Evolutionary conservation across 1,139 yeast species (phyloP), one percentile per base, ranked within the genome.

Genomic region (Ashbya aceris): DNA sequence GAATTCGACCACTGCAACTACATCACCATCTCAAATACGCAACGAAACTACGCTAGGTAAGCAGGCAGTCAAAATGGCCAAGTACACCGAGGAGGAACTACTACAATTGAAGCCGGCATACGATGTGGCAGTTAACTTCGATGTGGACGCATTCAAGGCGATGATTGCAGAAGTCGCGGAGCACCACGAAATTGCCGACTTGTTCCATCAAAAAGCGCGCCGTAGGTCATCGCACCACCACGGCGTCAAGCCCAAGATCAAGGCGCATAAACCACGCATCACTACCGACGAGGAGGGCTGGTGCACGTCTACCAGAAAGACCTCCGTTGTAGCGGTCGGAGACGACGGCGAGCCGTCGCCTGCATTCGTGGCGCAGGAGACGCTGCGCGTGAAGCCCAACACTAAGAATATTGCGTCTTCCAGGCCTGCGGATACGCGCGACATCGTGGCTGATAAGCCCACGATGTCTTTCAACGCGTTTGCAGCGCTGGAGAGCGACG

Each of bases 231-330:
- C 82, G 8, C 74, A 75, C 51, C 70, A 74, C 35, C 70, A 66
- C 33, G 67, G 66, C 47, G 68, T 52, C 11, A 74, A 68, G 56
- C 79, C 79, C 42, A 67, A 70, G 55, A 70, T 77, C 56, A 71
- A 77, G 57, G 79, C 76, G 61, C 75, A 76, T 67, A 71, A 73
- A 54, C 76, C 73, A 43, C 79, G 74, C 50, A 62, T 60, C 27
- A 54, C 58, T 27, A 61, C 72, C 23, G 93, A 82, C 58, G 83
- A 79, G 46, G 89, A 83, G 49, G 93, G 93, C 34, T 83, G 91
- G 91, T 83, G 83, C 44, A 79, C 89, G 27, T 51, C 70, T 51
- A 65, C 70, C 46, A 72, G 68, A 56, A 69, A 70, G 56, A 68
- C 74, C 3, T 71, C 72, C 46, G 71, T 71, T 43, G 68, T 66